Base-by-base conservation (phyloP, 805 yeast species). In the Wickerhamiella occidentalis region DNA sequence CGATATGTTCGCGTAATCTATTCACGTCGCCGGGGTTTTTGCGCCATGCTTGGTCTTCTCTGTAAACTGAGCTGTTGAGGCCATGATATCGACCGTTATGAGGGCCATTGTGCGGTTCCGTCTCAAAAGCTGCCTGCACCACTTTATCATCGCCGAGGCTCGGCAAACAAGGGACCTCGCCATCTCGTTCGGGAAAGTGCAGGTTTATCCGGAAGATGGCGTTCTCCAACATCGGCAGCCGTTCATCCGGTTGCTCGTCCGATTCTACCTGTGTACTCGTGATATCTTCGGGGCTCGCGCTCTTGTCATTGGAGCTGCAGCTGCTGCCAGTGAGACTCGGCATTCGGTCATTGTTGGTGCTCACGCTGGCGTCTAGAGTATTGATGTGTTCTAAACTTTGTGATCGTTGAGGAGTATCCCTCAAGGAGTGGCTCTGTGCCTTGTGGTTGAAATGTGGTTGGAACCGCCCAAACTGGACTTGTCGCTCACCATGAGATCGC, bases 241-340 rank as follows among this genome's bases (percentile, higher is more conserved):
- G 45, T 25, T 41, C 45, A 8, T 41, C 45, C n/a, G 38, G 18
- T 5, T 15, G 18, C 6, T n/a, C 38, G 19, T 33, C 21, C n/a
- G 33, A 29, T 6, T 29, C 33, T 7, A 13, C 13, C 33, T 29
- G 33, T 4, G 33, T 13, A 9, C 12, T 29, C n/a, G 6, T 13
- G n/a, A 11, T 29, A 23, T 35, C 40, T 3, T 23, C 47, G 36
- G 47, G 40, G 40, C 40, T 33, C 15, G 35, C 47, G 35, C 47
- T 45, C n/a, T 35, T 33, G 11, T 45, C 47, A 13, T 45, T 23
- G 9, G 18, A n/a, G 13, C 47, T 36, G 5, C 21, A 12, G 40
- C 47, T 28, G 29, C 40, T 35, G 1, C 28, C 47, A 21, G 44
- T 40, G 13, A 22, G 30, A 25, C 44, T 40, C 12, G 44, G 30